phyloP scores from a whole-genome alignment of 2,329 filamentous ascomycete species.

The Fusarium nygamai region DNA sequence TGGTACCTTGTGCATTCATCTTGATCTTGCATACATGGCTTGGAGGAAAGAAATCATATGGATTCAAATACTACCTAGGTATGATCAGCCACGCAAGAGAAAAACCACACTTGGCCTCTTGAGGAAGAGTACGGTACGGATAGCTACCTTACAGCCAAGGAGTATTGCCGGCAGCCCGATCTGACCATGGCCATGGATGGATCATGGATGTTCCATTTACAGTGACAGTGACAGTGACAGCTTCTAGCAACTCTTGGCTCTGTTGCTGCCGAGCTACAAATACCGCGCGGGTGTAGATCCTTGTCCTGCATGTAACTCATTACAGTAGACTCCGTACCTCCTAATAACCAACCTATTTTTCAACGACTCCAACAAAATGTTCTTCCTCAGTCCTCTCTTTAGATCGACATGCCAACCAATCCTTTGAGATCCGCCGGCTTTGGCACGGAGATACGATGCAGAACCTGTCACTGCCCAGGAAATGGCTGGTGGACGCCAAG shows the following conservation, averaged over 20 bases:
- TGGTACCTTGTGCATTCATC: background rate
- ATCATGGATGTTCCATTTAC: background rate
- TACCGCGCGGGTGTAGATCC: background rate
- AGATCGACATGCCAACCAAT: background rate
- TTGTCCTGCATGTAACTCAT: background rate
- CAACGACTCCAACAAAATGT: background rate
- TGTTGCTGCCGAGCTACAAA: background rate
- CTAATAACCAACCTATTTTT: background rate
- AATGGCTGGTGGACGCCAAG: background rate
- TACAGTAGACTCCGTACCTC: background rate
- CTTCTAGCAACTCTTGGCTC: background rate
- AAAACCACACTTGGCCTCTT: background rate
- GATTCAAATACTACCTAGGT: background rate
- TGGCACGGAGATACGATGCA: constrained; percentile 35
- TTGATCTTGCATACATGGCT: background rate
- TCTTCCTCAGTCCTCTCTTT: background rate
- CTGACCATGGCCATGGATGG: background rate
- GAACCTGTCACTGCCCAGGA: constrained; percentile 10
- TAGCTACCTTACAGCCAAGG: background rate
- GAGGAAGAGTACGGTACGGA: background rate
- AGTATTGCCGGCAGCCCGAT: constrained; percentile 10
- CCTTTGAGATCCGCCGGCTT: constrained; percentile 27
- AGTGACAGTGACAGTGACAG: background rate
- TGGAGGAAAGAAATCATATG: background rate
- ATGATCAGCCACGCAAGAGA: background rate